Base-by-base conservation (phyloP, 2,329 filamentous ascomycete species). In the Thermomyces lanuginosus region DNA sequence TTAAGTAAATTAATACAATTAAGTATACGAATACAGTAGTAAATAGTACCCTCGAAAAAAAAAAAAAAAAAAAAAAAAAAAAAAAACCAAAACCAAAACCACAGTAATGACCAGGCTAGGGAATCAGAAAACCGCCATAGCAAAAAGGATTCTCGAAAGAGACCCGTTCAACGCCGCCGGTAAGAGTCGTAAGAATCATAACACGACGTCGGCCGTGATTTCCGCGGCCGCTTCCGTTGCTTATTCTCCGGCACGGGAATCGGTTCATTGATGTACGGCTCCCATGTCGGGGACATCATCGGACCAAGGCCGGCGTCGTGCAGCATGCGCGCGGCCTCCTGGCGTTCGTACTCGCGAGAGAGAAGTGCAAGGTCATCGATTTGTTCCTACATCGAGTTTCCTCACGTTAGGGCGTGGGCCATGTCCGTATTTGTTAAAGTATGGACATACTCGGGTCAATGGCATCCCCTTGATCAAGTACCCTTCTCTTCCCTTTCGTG, bases 311-410 rank as follows among this genome's bases (percentile, higher is more conserved):
- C 35, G 24, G 35, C 37, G n/a, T 46, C 41, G 11, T 40, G 44
- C 6, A 45, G 37, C 56, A 61, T 61, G 12, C 58, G 47, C 22
- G 57, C 44, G 6, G 59, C 53, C 31, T 60, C 57, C 32, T 61
- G 56, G 26, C 45, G 47, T 38, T 63, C 59, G 36, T 62, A 63
- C 36, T 61, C 55, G 27, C 51, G 43, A 7, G 58, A 61, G 45
- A 61, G 55, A 15, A 44, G 42, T 26, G 50, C 49, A n/a, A 63
- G 46, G 33, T 63, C 59, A 32, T 61, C 53, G 33, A 63, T 62
- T 56, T 63, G 59, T 41, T 56, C 49, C 59, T 63, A 33, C 8
- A 27, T 24, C 21, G 14, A 29, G 24, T 23, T 16, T 29, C 22
- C 33, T 29, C 32, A 35, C 5, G 5, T 6, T 6, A 6, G 10